phyloP scores from a whole-genome alignment of 108 stramenopile genomes.

The Cyclostephanos tholiformis region DNA sequence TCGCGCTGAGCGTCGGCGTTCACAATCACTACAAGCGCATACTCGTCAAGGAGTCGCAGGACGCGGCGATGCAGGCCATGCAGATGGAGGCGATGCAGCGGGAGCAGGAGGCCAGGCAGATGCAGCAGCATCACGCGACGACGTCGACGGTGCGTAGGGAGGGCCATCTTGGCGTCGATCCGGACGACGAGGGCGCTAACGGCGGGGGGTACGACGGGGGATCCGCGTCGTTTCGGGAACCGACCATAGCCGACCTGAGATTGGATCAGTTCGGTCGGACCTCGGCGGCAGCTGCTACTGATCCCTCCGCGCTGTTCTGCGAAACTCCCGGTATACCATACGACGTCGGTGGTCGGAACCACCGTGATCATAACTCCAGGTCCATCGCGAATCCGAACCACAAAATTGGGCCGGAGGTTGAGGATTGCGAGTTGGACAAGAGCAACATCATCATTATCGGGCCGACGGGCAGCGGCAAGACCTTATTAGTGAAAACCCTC shows the following conservation, averaged over 20 bases:
- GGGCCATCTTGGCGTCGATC: constrained; percentile 39
- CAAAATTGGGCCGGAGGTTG: constrained; percentile 67
- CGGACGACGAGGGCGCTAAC: constrained; percentile 17
- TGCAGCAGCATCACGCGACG: constrained; percentile 19
- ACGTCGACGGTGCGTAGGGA: constrained; percentile 14
- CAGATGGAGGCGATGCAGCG: constrained; percentile 32
- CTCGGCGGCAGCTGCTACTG: constrained; percentile 23
- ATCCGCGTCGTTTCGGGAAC: constrained; percentile 43
- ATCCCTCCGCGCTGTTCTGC: constrained; percentile 15
- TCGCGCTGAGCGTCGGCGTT: constrained; percentile 91
- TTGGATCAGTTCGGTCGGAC: constrained; percentile 68
- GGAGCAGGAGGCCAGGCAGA: not conserved
- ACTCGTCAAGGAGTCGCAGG: constrained; percentile 68
- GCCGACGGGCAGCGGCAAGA: constrained; percentile 92
- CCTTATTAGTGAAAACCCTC: constrained; percentile 92
- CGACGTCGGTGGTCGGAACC: constrained; percentile 3
- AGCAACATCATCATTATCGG: constrained; percentile 95
- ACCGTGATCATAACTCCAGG: constrained; percentile 27
- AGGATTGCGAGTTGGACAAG: constrained; percentile 93
- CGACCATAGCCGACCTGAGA: constrained; percentile 63
- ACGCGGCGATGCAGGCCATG: constrained; percentile 43
- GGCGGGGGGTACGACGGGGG: constrained; percentile 32
- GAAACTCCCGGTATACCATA: constrained; percentile 9
- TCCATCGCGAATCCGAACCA: constrained; percentile 59
- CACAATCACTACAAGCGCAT: constrained; percentile 98